phyloP scores from a whole-genome alignment of 2,329 filamentous ascomycete genomes.

The Phoma sp. region DNA sequence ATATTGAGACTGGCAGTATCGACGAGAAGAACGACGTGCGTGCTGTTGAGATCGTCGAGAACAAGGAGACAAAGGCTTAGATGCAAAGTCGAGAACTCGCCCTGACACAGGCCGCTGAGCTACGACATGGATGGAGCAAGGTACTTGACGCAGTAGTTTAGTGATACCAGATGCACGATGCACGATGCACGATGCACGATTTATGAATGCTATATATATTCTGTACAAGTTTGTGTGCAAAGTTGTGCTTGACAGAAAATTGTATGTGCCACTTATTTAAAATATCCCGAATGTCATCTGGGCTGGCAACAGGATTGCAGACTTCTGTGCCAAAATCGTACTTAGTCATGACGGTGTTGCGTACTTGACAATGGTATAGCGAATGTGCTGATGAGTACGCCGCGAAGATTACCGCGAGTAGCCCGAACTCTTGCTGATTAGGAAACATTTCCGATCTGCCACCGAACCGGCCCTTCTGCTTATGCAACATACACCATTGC shows the following conservation, averaged over 20 bases:
- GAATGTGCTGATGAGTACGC: conserved; percentile 1
- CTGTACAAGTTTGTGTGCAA: not conserved
- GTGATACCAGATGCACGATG: conserved; percentile 7
- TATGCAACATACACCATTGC: not conserved
- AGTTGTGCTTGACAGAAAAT: too few relatives aligned
- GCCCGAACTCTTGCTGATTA: not conserved
- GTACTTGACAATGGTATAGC: too few relatives aligned
- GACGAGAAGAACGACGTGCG: conserved; percentile 35
- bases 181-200: not conserved
- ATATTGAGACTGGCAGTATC: conserved; percentile 40
- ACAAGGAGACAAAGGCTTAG: conserved; percentile 15
- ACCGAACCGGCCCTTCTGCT: not conserved
- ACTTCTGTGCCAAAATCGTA: too few relatives aligned
- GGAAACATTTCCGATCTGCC: conserved; percentile 1
- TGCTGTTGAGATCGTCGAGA: conserved; percentile 28
- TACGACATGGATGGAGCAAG: not conserved
- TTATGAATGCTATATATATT: conserved; percentile 1
- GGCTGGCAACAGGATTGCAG: too few relatives aligned
- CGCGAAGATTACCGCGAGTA: conserved; percentile 4
- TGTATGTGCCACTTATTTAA: too few relatives aligned
- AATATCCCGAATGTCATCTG: too few relatives aligned
- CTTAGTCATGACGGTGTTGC: too few relatives aligned
- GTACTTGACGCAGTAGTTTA: not conserved
- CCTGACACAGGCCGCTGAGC: conserved; percentile 9
- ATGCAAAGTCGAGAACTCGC: conserved; percentile 1